Conservation (phyloP, 2,329 filamentous ascomycete species). For the Juglanconis sp. region DNA sequence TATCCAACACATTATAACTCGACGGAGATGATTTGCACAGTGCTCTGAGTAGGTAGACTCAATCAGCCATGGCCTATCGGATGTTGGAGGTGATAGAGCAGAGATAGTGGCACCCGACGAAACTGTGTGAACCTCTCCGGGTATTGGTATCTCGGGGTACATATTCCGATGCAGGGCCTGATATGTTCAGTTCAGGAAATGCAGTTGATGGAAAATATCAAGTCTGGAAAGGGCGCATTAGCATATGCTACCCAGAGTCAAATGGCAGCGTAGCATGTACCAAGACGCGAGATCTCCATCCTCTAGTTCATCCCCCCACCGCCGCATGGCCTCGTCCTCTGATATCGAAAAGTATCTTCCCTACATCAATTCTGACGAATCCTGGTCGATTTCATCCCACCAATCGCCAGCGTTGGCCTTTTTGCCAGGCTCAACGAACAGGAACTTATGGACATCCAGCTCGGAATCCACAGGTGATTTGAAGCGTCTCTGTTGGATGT, state of each 20-base stretch:
- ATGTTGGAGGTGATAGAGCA: background rate
- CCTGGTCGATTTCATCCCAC: background rate
- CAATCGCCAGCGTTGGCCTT: background rate
- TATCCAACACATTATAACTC: background rate
- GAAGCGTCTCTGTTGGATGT: background rate
- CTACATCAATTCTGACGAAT: background rate
- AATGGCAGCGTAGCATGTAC: too few species aligned
- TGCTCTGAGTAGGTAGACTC: background rate
- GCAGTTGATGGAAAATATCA: background rate
- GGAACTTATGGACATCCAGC: background rate
- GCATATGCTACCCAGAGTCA: too few species aligned
- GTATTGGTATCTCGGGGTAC: background rate
- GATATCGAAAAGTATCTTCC: background rate
- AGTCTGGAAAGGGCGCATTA: background rate
- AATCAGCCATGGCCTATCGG: background rate
- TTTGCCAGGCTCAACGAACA: background rate
- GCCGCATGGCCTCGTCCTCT: background rate
- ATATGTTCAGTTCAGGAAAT: background rate
- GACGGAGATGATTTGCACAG: background rate
- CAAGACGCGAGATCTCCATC: background rate
- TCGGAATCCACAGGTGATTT: background rate
- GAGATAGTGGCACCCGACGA: background rate
- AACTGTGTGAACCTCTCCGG: background rate
- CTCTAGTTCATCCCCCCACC: background rate
- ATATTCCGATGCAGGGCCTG: background rate